phyloP scores from a whole-genome alignment of 2,329 filamentous ascomycete species.

The Fusarium irregulare region DNA sequence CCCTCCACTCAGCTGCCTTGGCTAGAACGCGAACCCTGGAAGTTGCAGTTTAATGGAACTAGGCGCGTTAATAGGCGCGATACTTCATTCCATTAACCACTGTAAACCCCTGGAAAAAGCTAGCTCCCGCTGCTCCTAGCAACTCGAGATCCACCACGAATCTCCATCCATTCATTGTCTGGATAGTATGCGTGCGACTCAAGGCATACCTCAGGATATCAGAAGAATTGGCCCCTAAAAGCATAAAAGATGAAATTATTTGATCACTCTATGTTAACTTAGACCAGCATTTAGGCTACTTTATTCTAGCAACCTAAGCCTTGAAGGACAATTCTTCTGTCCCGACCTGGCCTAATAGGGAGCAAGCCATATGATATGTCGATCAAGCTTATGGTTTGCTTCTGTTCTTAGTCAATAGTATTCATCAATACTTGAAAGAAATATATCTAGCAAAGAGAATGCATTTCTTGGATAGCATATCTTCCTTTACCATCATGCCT shows the following conservation, averaged over 20 bases:
- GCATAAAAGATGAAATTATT: too few relatives aligned
- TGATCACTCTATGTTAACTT: too few relatives aligned
- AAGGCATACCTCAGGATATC: background rate
- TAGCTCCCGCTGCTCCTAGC: constrained; percentile 38
- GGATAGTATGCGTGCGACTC: background rate
- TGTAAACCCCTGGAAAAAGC: constrained; percentile 17
- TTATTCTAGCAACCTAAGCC: too few relatives aligned
- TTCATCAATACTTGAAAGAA: background rate
- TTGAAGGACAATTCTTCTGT: too few relatives aligned
- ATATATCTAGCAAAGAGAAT: too few relatives aligned
- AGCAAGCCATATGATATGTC: background rate
- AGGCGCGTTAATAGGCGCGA: constrained; percentile 37
- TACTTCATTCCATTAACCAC: constrained; percentile 19
- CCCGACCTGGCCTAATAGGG: background rate
- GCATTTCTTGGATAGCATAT: too few relatives aligned
- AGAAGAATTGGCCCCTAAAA: too few relatives aligned
- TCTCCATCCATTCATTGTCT: background rate
- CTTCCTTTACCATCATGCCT: background rate
- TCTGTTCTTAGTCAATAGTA: background rate
- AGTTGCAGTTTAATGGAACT: constrained; percentile 8
- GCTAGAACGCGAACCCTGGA: constrained; percentile 30
- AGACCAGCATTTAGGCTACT: too few relatives aligned
- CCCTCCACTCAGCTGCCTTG: background rate
- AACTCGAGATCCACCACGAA: constrained; percentile 35
- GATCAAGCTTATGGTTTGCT: background rate